phyloP scores from a whole-genome alignment of 352 stramenopile species.

The Globisporangium nagaii region DNA sequence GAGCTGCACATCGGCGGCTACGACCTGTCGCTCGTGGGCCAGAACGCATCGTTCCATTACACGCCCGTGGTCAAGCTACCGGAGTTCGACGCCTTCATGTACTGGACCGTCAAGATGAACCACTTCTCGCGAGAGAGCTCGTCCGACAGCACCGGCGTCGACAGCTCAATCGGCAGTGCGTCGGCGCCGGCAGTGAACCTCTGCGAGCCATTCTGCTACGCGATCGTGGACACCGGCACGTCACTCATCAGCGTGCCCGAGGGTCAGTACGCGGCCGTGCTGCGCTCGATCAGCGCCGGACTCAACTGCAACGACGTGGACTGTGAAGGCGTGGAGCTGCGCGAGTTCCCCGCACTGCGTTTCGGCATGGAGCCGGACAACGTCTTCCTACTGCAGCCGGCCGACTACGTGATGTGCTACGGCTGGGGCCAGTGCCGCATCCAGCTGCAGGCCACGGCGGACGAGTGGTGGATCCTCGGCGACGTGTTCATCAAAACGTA shows the following conservation, averaged over 20 bases:
- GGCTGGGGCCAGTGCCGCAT: conserved; percentile 70
- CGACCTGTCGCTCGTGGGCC: conserved; percentile 74
- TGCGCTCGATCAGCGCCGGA: conserved; percentile 51
- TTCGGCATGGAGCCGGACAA: conserved; percentile 86
- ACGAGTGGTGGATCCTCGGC: conserved; percentile 87
- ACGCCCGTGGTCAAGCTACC: conserved; percentile 80
- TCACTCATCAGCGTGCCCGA: conserved; percentile 83
- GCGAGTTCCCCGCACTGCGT: conserved; percentile 60
- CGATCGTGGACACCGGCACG: conserved; percentile 87
- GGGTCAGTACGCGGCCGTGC: conserved; percentile 54
- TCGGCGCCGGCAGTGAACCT: conserved; percentile 29
- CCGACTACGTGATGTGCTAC: conserved; percentile 77
- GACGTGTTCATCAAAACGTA: conserved; percentile 91
- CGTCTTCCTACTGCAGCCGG: conserved; percentile 71
- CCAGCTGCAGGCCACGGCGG: conserved; percentile 68
- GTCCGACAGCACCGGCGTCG: too few relatives aligned
- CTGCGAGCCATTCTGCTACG: conserved; percentile 79
- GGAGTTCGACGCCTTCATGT: conserved; percentile 76
- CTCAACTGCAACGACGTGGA: conserved; percentile 64
- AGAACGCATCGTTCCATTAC: conserved; percentile 85
- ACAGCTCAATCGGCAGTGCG: too few relatives aligned
- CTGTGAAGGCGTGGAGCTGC: conserved; percentile 42
- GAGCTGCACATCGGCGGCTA: conserved; percentile 84
- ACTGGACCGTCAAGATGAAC: conserved; percentile 83
- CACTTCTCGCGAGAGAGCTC: conserved; percentile 35